Conservation (phyloP, 2,329 filamentous ascomycete genomes). For the Colletotrichum sidae region DNA sequence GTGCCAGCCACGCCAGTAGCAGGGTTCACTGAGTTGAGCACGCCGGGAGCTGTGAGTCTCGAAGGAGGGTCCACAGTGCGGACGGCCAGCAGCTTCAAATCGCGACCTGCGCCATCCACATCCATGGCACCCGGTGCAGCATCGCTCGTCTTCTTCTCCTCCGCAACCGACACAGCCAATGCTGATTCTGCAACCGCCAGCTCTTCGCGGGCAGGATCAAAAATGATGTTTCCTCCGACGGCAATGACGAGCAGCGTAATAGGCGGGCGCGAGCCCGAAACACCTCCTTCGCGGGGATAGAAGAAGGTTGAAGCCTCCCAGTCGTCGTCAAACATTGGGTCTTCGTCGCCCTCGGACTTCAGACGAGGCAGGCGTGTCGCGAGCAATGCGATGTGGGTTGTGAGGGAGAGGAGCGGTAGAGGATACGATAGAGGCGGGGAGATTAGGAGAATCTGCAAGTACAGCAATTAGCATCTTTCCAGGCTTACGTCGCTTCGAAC, state of each 20-base stretch:
- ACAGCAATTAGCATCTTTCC: neutral
- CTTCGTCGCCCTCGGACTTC: constrained; percentile 91
- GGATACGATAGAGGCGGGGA: constrained; percentile 95
- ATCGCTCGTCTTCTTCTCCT: constrained; percentile 46
- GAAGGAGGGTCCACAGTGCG: constrained; percentile 82
- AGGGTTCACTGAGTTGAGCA: constrained; percentile 72
- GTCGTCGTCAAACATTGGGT: constrained; percentile 97
- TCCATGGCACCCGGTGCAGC: constrained; percentile 51
- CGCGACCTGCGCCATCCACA: constrained; percentile 52
- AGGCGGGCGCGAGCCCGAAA: constrained; percentile 70
- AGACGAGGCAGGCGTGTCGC: constrained; percentile 86
- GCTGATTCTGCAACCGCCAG: constrained; percentile 92
- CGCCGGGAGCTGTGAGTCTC: constrained; percentile 76
- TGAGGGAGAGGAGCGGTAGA: constrained; percentile 90
- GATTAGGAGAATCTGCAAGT: constrained; percentile 82
- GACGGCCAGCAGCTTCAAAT: constrained; percentile 73
- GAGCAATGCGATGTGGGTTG: constrained; percentile 92
- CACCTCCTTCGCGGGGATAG: constrained; percentile 68
- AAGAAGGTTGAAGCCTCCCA: constrained; percentile 87
- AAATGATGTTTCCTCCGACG: constrained; percentile 89
- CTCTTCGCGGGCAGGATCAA: constrained; percentile 92
- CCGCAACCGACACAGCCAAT: constrained; percentile 83
- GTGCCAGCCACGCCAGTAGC: constrained; percentile 57
- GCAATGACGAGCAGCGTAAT: constrained; percentile 91
- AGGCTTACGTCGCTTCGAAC: constrained; percentile 47